These are phyloP conservation scores for Fusarium virguliforme DNA, from an alignment of 2,329 filamentous ascomycete species.

Conservation along the genomic window DNA sequence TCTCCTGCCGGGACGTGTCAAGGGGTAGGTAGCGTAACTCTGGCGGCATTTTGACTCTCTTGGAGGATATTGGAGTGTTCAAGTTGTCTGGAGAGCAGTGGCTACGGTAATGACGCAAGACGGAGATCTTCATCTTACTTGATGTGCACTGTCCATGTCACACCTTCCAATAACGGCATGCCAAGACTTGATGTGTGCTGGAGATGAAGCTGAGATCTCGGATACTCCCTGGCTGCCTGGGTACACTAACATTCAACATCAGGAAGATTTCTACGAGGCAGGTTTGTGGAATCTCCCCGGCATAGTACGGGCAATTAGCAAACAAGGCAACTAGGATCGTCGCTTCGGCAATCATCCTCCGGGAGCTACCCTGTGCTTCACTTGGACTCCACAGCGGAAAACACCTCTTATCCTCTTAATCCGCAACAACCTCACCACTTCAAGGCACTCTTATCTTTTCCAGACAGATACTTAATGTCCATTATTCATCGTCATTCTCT, in stretches of 20 bases:
- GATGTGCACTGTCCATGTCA: background rate
- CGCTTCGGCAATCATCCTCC: constrained; percentile 4
- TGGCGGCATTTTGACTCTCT: background rate
- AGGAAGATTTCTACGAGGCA: background rate
- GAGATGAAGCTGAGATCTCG: no score
- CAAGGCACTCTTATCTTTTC: background rate
- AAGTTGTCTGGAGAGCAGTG: background rate
- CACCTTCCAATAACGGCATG: no score
- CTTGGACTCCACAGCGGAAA: constrained; percentile 7
- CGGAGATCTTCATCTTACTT: background rate
- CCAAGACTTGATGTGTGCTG: no score
- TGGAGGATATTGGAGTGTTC: background rate
- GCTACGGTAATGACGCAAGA: background rate
- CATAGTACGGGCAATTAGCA: no score
- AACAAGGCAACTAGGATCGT: background rate
- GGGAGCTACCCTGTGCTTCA: background rate
- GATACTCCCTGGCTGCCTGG: no score
- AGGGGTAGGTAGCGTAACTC: background rate
- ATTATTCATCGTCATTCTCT: background rate
- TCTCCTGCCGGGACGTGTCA: background rate
- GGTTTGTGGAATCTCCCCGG: no score
- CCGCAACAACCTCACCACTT: background rate
- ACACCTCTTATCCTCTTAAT: background rate
- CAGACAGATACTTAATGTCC: background rate
- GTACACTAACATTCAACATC: background rate